These are phyloP conservation scores for Plantago coronopus DNA, from an alignment of 305 asterid species.

Conservation along the genomic window DNA sequence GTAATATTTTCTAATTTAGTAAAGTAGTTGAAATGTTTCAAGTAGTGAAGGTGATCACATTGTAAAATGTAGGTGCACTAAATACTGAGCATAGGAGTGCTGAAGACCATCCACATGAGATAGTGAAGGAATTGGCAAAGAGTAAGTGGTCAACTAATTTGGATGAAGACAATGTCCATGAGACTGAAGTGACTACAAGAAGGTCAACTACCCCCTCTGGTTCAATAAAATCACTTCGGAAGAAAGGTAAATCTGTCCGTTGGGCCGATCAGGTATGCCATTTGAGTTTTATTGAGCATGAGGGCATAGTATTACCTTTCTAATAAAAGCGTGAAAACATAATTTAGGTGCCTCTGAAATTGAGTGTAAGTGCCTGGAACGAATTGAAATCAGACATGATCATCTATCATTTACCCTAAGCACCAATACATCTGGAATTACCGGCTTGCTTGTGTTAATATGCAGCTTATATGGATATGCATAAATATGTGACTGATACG, in stretches of 20 bases:
- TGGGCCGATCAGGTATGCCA: slow-evolving; percentile 93
- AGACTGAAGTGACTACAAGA: slow-evolving; percentile 32
- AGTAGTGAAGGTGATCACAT: slow-evolving; percentile 15
- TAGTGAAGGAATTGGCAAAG: slow-evolving; percentile 71
- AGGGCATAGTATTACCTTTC: not conserved
- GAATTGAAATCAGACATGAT: not conserved
- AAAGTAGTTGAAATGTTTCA: not conserved
- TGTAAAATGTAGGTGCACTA: slow-evolving; percentile 33
- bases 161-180: slow-evolving; percentile 58
- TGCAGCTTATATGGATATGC: too few relatives aligned
- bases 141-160: slow-evolving; percentile 92
- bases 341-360: not conserved
- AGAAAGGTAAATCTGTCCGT: slow-evolving; percentile 91
- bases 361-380: not conserved
- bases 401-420: too few relatives aligned
- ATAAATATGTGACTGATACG: too few relatives aligned
- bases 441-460: too few relatives aligned
- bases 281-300: slow-evolving; percentile 3
- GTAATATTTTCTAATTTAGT: too few relatives aligned
- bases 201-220: slow-evolving; percentile 46
- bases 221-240: slow-evolving; percentile 48
- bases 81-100: slow-evolving; percentile 42
- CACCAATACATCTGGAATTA: too few relatives aligned
- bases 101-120: slow-evolving; percentile 42
- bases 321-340: not conserved